phyloP scores from a whole-genome alignment of 2,329 filamentous ascomycete species.

The Blastomyces emzantsi region DNA sequence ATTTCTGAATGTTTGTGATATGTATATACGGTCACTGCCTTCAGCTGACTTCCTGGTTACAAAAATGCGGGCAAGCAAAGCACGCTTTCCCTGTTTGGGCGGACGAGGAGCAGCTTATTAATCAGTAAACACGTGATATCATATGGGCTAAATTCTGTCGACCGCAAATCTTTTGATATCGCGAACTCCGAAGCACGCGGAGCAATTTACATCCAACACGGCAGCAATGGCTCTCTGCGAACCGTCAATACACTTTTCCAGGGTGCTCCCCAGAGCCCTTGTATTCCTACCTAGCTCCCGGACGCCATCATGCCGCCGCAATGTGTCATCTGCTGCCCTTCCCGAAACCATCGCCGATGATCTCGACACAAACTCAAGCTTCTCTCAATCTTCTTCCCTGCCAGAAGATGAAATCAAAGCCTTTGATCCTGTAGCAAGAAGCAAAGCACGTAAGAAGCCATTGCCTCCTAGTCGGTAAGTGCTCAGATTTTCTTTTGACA shows the following conservation, averaged over 20 bases:
- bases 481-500: neutral
- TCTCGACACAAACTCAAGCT: constrained; percentile 38
- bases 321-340: constrained; percentile 36
- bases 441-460: constrained; percentile 36
- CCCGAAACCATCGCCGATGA: constrained; percentile 39
- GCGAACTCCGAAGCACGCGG: neutral
- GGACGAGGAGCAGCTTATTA: constrained; percentile 8
- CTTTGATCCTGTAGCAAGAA: constrained; percentile 44
- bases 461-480: constrained; percentile 48
- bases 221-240: constrained; percentile 33
- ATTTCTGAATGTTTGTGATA: neutral
- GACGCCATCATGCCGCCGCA: constrained; percentile 33
- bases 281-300: constrained; percentile 25
- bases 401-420: constrained; percentile 35
- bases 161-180: constrained; percentile 3
- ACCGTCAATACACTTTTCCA: constrained; percentile 32
- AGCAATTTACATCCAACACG: constrained; percentile 1
- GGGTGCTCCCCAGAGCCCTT: constrained; percentile 30
- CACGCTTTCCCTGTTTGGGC: neutral
- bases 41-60: neutral
- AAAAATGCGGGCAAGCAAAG: neutral
- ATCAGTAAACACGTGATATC: constrained; percentile 10
- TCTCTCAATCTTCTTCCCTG: constrained; percentile 23
- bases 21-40: neutral
- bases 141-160: constrained; percentile 1